Evolutionary conservation across 169 alveolate species (phyloP), one percentile per base, ranked within the genome.

Genomic region (Cryptosporidium parvum): DNA sequence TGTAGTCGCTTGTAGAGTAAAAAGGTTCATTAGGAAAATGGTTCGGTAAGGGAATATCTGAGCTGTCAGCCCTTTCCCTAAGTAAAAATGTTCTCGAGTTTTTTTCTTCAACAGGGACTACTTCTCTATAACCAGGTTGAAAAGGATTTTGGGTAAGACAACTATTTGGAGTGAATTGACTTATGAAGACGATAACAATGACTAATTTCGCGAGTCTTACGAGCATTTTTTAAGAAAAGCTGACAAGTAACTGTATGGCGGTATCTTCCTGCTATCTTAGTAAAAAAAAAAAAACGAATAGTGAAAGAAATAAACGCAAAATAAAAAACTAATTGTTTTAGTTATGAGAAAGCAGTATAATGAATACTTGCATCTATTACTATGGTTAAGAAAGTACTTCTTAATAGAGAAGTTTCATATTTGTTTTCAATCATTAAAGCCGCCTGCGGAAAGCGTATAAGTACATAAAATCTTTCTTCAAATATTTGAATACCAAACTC

Each of bases 351-450:
- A 56, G 67, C 67, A 56, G 23, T 56, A 56, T 16, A 12, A 56
- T 56, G 67, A 56, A 56, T 56, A 56, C 67, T 56, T 56, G n/a
- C 67, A 56, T 56, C 67, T 56, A 56, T n/a, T 56, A 56, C 16
- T 56, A 56, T 21, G 14, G 35, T 21, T n/a, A 3, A 7, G 18
- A 23, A 56, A 56, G 35, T 56, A n/a, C 35, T 56, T 56, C 56
- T 48, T 8, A 56, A 56, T 26, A 56, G 67, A 56, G 67, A 56
- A 56, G 67, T 23, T 56, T 56, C 67, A 56, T 56, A 23, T 56
- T n/a, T 56, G 12, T 56, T 23, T 56, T 10, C 18, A 56, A 26
- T 56, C 5, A n/a, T 23, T 21, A 56, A 21, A 56, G 23, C 21
- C 37, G 26, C 35, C 3, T 9, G 7, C 26, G n/a, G 23, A 56